phyloP scores from a whole-genome alignment of 2,329 filamentous ascomycete species.

The Pseudocercospora crystallina region DNA sequence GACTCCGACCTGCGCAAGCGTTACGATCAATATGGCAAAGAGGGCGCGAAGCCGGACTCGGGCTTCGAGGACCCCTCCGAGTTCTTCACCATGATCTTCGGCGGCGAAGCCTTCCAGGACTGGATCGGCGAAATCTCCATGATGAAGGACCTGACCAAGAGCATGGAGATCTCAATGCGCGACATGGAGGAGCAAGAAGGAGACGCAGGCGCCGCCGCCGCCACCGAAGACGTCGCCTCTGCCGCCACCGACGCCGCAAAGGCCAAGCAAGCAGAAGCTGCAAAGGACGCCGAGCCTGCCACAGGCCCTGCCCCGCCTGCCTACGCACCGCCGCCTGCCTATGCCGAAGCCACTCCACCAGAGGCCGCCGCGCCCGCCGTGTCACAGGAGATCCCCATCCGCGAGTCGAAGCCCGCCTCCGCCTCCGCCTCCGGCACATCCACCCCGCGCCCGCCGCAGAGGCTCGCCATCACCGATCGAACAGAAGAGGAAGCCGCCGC shows the following conservation, averaged over 20 bases:
- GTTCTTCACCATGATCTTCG: conserved; percentile 98
- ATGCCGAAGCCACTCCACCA: conserved; percentile 15
- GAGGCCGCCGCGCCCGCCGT: conserved; percentile 13
- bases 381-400: conserved; percentile 25
- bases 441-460: conserved; percentile 62
- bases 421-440: conserved; percentile 38
- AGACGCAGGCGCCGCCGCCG: conserved; percentile 47
- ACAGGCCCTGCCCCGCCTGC: conserved; percentile 12
- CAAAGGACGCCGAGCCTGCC: conserved; percentile 23
- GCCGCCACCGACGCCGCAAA: conserved; percentile 48
- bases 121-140: conserved; percentile 97
- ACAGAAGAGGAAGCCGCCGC: conserved; percentile 74
- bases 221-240: conserved; percentile 25
- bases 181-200: conserved; percentile 66
- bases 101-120: conserved; percentile 91
- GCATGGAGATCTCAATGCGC: conserved; percentile 95
- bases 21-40: conserved; percentile 97
- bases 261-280: conserved; percentile 20
- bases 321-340: conserved; percentile 11
- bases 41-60: conserved; percentile 83
- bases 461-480: conserved; percentile 84
- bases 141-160: conserved; percentile 97
- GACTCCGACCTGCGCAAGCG: conserved; percentile 82
- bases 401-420: conserved; percentile 22
- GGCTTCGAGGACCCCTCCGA: conserved; percentile 94